phyloP scores from a whole-genome alignment of 768 basidiomycete species.

The Lactarius evosmus region DNA sequence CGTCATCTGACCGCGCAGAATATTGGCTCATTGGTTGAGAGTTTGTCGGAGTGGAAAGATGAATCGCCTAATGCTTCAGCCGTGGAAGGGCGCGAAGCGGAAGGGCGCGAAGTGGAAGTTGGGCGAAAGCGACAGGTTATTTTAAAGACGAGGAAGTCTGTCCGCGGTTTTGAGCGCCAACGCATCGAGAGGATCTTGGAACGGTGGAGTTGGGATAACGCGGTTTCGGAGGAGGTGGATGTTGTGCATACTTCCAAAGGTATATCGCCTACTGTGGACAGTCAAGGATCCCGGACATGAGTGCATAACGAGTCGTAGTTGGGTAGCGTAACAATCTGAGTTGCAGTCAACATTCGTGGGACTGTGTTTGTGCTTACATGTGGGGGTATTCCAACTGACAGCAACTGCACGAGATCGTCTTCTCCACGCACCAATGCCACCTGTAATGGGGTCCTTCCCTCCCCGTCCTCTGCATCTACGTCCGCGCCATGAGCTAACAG shows the following conservation, averaged over 20 bases:
- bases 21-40: constrained; percentile 44
- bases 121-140: constrained; percentile 49
- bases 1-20: constrained; percentile 39
- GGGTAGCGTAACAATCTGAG: too few relatives aligned
- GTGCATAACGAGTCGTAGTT: too few relatives aligned
- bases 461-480: too few relatives aligned
- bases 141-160: constrained; percentile 56
- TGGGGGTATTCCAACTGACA: too few relatives aligned
- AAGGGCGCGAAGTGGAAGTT: constrained; percentile 37
- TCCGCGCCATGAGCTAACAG: too few relatives aligned
- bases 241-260: not conserved
- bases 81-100: constrained; percentile 26
- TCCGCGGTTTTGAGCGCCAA: constrained; percentile 62
- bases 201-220: constrained; percentile 56
- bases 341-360: too few relatives aligned
- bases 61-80: constrained; percentile 27
- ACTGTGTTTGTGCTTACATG: too few relatives aligned
- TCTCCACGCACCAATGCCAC: too few relatives aligned
- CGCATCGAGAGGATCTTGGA: constrained; percentile 66
- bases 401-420: too few relatives aligned
- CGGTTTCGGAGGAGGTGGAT: not conserved
- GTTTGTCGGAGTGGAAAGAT: constrained; percentile 31
- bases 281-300: not conserved
- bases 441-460: too few relatives aligned
- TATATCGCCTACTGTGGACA: not conserved